These are phyloP conservation scores for Quercus aquifolioides DNA, from an alignment of 306 rosid genomes.

Conservation along the genomic window DNA sequence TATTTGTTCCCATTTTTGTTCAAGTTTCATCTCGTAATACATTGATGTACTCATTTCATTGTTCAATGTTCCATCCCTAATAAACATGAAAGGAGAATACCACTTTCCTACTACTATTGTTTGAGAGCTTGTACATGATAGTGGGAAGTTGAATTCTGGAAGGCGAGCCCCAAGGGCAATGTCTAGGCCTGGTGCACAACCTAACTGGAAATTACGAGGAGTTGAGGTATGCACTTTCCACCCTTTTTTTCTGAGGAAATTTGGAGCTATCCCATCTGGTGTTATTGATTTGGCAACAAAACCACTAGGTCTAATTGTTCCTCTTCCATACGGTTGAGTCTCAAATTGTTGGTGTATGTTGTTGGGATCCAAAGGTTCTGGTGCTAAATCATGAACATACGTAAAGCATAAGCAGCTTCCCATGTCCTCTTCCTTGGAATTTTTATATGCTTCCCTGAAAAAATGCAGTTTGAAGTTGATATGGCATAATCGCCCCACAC, in stretches of 20 bases:
- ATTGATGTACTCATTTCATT: constrained; percentile 32
- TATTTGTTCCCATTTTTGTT: constrained; percentile 40
- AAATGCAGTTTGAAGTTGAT: constrained; percentile 5
- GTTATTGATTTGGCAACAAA: constrained; percentile 50
- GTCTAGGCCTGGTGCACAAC: constrained; percentile 48
- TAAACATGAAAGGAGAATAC: too few species aligned
- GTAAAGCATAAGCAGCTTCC: constrained; percentile 42
- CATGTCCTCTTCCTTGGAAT: constrained; percentile 40
- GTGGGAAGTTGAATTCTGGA: constrained; percentile 27
- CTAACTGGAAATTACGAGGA: constrained; percentile 24
- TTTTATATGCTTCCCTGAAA: constrained; percentile 39
- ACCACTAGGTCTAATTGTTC: constrained; percentile 23
- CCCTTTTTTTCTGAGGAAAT: constrained; percentile 34
- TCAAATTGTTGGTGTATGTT: too few species aligned
- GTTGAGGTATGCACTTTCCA: constrained; percentile 36
- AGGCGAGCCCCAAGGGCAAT: neutral
- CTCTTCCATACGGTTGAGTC: neutral
- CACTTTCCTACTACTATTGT: constrained; percentile 11
- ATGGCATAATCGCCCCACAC: too few species aligned
- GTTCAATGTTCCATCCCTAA: constrained; percentile 47
- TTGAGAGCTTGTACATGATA: constrained; percentile 12
- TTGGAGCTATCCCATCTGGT: constrained; percentile 47
- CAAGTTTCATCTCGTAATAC: constrained; percentile 44
- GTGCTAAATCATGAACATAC: constrained; percentile 18
- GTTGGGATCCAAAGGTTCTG: neutral